Conservation (phyloP, 2,329 filamentous ascomycete species). For the Trichoderma endophyticum region DNA sequence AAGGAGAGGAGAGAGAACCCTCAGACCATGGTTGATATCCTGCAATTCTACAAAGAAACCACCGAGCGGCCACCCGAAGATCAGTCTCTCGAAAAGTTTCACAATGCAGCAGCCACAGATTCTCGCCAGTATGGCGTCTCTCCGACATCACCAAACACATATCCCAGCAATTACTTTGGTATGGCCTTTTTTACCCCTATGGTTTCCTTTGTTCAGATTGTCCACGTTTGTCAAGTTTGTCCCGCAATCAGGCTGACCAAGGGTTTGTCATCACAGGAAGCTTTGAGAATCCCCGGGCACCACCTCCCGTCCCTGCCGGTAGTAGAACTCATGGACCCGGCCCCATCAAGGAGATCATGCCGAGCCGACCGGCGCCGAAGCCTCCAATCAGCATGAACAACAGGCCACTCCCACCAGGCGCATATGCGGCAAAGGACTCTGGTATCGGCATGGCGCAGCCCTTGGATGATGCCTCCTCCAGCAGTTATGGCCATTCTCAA, state of each 20-base stretch:
- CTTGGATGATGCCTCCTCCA: constrained; percentile 51
- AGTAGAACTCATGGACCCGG: constrained; percentile 45
- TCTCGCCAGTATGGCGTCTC: constrained; percentile 43
- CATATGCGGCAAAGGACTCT: constrained; percentile 57
- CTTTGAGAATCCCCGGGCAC: constrained; percentile 94
- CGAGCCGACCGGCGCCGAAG: constrained; percentile 80
- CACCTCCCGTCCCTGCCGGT: constrained; percentile 75
- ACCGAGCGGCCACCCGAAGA: constrained; percentile 77
- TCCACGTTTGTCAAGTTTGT: constrained; percentile 58
- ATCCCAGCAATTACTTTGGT: constrained; percentile 54
- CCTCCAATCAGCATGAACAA: constrained; percentile 67
- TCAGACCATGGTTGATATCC: constrained; percentile 91
- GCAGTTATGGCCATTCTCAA: constrained; percentile 48
- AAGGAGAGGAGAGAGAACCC: constrained; percentile 95
- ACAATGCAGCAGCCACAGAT: constrained; percentile 68
- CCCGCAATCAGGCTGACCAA: constrained; percentile 64
- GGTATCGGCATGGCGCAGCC: constrained; percentile 60
- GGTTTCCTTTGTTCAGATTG: constrained; percentile 44
- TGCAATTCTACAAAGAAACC: constrained; percentile 96
- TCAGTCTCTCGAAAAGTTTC: constrained; percentile 93
- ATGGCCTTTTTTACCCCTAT: constrained; percentile 34
- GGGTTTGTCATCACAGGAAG: constrained; percentile 74
- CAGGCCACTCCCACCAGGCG: constrained; percentile 50
- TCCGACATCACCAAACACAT: constrained; percentile 51
- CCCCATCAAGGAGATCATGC: constrained; percentile 56